A percentile compares a stretch with the other conserved stretches of the same genome.
Conservation (phyloP, 306 rosid genomes). For the Castanea crenata region DNA sequence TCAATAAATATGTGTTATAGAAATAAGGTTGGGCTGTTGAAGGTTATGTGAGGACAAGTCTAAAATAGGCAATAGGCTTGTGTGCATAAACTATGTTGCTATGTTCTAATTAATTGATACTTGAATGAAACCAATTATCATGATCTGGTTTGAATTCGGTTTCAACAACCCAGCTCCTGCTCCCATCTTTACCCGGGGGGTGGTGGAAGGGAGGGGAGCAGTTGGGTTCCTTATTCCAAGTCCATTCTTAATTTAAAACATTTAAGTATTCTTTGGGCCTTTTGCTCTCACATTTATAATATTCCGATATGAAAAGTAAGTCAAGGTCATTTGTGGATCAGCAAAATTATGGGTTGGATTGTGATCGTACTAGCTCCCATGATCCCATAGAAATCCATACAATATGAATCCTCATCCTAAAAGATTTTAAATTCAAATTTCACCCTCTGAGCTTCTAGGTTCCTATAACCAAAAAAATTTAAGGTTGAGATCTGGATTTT, state of each 20-base stretch:
- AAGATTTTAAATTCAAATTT: neutral
- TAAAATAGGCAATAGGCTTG: neutral
- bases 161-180: too few relatives aligned
- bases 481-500: neutral
- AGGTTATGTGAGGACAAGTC: conserved; percentile 9
- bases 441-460: neutral
- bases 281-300: neutral
- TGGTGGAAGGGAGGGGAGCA: too few relatives aligned
- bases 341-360: neutral
- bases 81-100: neutral
- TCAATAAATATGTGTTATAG: neutral
- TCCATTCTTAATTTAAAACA: too few relatives aligned
- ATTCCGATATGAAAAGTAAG: neutral
- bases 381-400: neutral
- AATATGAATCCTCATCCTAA: neutral
- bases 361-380: neutral
- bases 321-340: neutral
- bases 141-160: neutral
- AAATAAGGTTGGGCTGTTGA: neutral
- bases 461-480: neutral
- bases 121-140: neutral
- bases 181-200: neutral
- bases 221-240: neutral
- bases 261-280: neutral
- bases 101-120: neutral